Evolutionary conservation across 306 rosid species (phyloP).

Genomic region (Comarum palustre): DNA sequence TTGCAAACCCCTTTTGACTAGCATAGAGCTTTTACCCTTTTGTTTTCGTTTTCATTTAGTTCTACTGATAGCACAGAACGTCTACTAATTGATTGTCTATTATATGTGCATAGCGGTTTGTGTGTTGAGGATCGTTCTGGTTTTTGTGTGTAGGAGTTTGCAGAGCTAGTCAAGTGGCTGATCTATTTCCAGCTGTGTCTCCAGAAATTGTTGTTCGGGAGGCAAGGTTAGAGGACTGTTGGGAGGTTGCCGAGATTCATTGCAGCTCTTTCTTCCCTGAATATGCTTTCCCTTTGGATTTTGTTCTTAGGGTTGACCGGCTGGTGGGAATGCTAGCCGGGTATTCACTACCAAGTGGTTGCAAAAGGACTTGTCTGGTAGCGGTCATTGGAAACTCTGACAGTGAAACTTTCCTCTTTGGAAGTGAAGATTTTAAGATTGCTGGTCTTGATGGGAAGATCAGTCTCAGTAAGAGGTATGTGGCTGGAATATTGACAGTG

Average conservation of each 20-base stretch:
- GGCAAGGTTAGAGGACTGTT: constrained; percentile 91
- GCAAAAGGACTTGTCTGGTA: constrained; percentile 84
- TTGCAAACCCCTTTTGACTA: neutral
- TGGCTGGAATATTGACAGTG: constrained; percentile 84
- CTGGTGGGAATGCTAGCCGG: constrained; percentile 81
- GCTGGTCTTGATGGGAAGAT: constrained; percentile 71
- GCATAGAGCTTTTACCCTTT: neutral
- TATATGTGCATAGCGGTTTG: neutral
- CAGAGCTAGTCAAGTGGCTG: constrained; percentile 83
- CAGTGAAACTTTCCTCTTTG: constrained; percentile 55
- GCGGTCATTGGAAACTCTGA: constrained; percentile 67
- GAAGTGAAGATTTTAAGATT: constrained; percentile 62
- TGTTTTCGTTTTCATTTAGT: neutral
- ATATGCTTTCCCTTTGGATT: constrained; percentile 80
- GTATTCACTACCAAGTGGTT: constrained; percentile 68
- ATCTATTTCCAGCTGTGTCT: constrained; percentile 66
- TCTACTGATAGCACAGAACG: neutral
- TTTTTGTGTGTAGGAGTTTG: constrained; percentile 65
- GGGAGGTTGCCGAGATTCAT: constrained; percentile 99
- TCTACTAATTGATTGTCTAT: neutral
- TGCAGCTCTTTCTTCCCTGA: constrained; percentile 98
- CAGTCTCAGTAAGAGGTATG: constrained; percentile 80
- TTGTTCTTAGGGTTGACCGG: constrained; percentile 82
- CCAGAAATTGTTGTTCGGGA: constrained; percentile 81
- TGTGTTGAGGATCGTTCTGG: constrained; percentile 13